Base-by-base conservation (phyloP, 2,329 filamentous ascomycete species). In the Metarhizium sp. region DNA sequence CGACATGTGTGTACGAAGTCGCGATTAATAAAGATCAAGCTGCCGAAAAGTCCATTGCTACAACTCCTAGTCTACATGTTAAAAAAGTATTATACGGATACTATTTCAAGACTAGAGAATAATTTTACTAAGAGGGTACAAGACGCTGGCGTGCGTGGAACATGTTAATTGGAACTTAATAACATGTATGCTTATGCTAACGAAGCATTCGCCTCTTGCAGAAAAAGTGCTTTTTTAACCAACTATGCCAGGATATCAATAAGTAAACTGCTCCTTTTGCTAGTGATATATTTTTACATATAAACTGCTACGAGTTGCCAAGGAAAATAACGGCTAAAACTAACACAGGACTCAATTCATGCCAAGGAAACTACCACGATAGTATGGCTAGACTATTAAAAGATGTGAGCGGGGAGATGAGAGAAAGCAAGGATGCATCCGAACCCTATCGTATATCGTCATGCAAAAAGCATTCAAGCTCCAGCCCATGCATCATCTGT, bases 161-260 rank as follows among this genome's bases (percentile, higher is more conserved):
- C 25, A 25, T 25, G 3, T 25, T 25, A 25, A 25, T 25, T 2
- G 20, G 25, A 4, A 25, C 3, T 25, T 25, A 25, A 25, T 25
- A 25, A 25, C 25, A 3, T 4, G 25, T 0, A 25, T 4, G 1
- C 1, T 25, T 25, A 4, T 25, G 25, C 25, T 1, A 25, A 25
- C 4, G 1, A 25, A 25, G 25, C 1, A 25, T 25, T 25, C 25
- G 3, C 25, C 25, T 10, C 59, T 62, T 16, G 59, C 59, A 1
- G 45, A 59, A 47, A 64, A 60, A 50, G 52, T 64, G 11, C 56
- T 61, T 10, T 10, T 59, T 64, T 6, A 50, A 65, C 32, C 59
- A 64, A 25, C 48, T 59, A 1, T 65, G 60, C 45, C 54, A 59
- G 18, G 58, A 62, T 47, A 59, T 58, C 18, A 63, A 62, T 50